Evolutionary conservation across 2,329 filamentous ascomycete genomes (phyloP), one percentile per base, ranked within the genome.

Genomic region (Alternaria sp.): DNA sequence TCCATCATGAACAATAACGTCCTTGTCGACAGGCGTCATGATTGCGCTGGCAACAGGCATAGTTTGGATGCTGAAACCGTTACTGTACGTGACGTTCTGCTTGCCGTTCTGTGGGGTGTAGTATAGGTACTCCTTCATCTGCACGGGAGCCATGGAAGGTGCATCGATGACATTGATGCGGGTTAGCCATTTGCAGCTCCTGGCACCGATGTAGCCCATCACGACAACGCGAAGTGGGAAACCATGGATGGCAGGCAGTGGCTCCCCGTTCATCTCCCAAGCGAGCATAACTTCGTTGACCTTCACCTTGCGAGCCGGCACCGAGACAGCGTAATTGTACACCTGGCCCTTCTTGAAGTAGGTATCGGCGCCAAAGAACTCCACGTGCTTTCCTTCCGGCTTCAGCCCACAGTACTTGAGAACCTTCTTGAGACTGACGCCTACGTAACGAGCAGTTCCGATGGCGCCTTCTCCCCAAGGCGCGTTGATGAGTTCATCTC

Each of bases 211-310:
- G 64, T 90, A 90, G 0, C 88, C 88, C 65, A 88, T 81, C 0
- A 90, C 88, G 0, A 91, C 82, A 0, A 84, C 81, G 5, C 89
- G 83, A 0, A 91, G 77, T 0, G 89, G 89, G 24, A 82, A 88
- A 0, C 89, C 89, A 61, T 91, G 89, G 59, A 91, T 90, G 11
- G 81, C 82, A 0, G 89, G 89, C 0, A 91, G 79, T 0, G 82
- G 82, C 61, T 89, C 80, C 5, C 86, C 88, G 64, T 91, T 91
- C 89, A 91, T 91, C 68, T 90, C 87, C 88, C 88, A 91, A 0
- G 86, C 87, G 0, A 91, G 81, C 51, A 91, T 80, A 0, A 91
- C 89, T 68, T 91, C 88, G 63, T 89, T 85, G 8, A 82, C 78
- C 65, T 88, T 89, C 47, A 91, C 88, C 75, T 92, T 92, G 7